Conservation (phyloP, 2,329 filamentous ascomycete species). For the Beauveria australis region DNA sequence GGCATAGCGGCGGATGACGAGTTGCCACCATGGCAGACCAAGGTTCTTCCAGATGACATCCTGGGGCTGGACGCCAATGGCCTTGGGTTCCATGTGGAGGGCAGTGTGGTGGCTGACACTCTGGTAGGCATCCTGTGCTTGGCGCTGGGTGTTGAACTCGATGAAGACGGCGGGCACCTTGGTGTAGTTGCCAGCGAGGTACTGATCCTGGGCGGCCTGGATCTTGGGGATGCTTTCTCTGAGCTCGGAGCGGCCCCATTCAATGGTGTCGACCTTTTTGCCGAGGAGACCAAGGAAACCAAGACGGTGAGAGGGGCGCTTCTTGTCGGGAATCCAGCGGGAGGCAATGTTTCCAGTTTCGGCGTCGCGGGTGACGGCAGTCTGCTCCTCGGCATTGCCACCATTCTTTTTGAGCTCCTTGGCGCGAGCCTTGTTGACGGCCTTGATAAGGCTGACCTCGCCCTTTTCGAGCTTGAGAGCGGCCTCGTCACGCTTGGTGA, state of each 20-base stretch:
- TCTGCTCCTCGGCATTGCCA: slow-evolving; percentile 16
- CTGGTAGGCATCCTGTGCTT: slow-evolving; percentile 81
- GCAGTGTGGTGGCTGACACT: slow-evolving; percentile 72
- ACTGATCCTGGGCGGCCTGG: slow-evolving; percentile 53
- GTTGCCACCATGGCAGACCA: slow-evolving; percentile 60
- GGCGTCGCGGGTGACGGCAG: slow-evolving; percentile 45
- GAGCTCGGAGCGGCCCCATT: slow-evolving; percentile 61
- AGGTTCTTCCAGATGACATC: slow-evolving; percentile 87
- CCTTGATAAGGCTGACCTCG: slow-evolving; percentile 72
- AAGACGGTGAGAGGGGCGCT: slow-evolving; percentile 62
- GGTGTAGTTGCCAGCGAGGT: slow-evolving; percentile 55
- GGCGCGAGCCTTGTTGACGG: slow-evolving; percentile 33
- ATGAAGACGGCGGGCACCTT: slow-evolving; percentile 77
- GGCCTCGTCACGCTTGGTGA: slow-evolving; percentile 65
- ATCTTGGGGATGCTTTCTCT: slow-evolving; percentile 54
- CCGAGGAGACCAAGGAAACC: slow-evolving; percentile 58
- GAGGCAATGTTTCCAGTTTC: slow-evolving; percentile 59
- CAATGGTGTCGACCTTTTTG: slow-evolving; percentile 70
- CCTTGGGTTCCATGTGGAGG: slow-evolving; percentile 76
- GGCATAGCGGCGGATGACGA: slow-evolving; percentile 58
- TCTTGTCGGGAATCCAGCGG: slow-evolving; percentile 57
- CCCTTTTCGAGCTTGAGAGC: slow-evolving; percentile 75
- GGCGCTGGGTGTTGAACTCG: slow-evolving; percentile 74
- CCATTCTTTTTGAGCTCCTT: slow-evolving; percentile 28
- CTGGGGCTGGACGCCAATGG: slow-evolving; percentile 68